Base-by-base conservation (phyloP, 345 rosid genomes). In the Conringia planisiliqua region DNA sequence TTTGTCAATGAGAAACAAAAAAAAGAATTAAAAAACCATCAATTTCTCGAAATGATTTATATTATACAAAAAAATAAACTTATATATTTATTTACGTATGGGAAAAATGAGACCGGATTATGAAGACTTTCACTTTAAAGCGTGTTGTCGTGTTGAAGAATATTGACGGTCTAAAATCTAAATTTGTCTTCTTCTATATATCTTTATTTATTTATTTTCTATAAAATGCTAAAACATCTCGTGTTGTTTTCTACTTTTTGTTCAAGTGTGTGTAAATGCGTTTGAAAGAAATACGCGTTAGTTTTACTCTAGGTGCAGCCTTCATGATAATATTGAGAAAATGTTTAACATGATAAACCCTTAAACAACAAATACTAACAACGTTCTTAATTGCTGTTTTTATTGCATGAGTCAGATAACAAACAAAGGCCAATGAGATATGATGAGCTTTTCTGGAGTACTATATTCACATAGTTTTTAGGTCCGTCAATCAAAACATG, bases 141-240 rank as follows among this genome's bases (percentile, higher is more conserved):
- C 63, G 74, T 42, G 69, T 75, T 46, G 56, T 40, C 56, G 22
- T 22, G 24, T 22, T 36, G 56, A 66, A 59, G 46, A 67, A 68
- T 6, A 48, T 68, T 50, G 68, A 60, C 47, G 22, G 56, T 60
- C 39, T 32, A 60, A 48, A 68, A 47, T 60, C 39, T 32, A 60
- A 48, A 68, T 60, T 68, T 60, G 62, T 76, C 64, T 51, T 42
- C 57, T 61, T 68, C 29, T 12, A 17, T 60, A 3, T 33, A 11
- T 10, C 4, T 10, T 27, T 38, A 5, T 18, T 3, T 3, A 8
- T 51, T 51, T 56, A 0, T 18, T 18, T 5, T 3, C 11, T 39
- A 62, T 32, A 59, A 52, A 22, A 67, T n/a, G 27, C 4, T 24
- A 38, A 52, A 40, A 35, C 18, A 68, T 29, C 10, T 59, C 18